These are phyloP conservation scores for Achlya hypogyna DNA, from an alignment of 352 stramenopile species.

Conservation along the genomic window DNA sequence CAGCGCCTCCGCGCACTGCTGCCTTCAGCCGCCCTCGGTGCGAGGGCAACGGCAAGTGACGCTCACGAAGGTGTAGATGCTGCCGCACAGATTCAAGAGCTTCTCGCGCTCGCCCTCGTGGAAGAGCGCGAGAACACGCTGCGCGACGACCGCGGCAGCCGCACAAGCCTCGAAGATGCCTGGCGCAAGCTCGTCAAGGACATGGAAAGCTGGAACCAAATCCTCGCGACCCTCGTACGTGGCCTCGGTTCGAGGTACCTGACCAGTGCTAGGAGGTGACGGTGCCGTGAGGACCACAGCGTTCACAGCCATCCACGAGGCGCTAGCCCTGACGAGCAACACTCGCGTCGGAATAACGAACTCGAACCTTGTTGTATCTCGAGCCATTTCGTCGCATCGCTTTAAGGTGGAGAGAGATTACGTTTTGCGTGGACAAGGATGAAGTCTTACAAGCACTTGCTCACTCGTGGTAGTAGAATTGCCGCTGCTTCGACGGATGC, in stretches of 20 bases:
- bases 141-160: slow-evolving; percentile 24
- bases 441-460: no score
- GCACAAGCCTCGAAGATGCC: slow-evolving; percentile 40
- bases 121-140: slow-evolving; percentile 24
- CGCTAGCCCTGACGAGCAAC: no score
- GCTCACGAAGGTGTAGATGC: slow-evolving; percentile 5
- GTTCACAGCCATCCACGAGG: no score
- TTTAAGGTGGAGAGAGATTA: no score
- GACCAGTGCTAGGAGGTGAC: background rate
- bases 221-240: slow-evolving; percentile 68
- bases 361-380: no score
- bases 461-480: no score
- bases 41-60: slow-evolving; percentile 18
- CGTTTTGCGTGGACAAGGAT: no score
- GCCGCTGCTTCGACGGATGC: no score
- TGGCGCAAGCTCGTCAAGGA: slow-evolving; percentile 76
- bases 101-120: slow-evolving; percentile 44
- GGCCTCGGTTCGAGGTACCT: background rate
- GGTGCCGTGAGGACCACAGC: no score
- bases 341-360: no score
- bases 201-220: slow-evolving; percentile 82
- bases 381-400: no score
- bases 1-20: slow-evolving; percentile 34
- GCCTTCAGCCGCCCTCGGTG: background rate
- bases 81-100: slow-evolving; percentile 19